Conservation (phyloP, 2,329 filamentous ascomycete species). For the Chaetothyriales sp. region DNA sequence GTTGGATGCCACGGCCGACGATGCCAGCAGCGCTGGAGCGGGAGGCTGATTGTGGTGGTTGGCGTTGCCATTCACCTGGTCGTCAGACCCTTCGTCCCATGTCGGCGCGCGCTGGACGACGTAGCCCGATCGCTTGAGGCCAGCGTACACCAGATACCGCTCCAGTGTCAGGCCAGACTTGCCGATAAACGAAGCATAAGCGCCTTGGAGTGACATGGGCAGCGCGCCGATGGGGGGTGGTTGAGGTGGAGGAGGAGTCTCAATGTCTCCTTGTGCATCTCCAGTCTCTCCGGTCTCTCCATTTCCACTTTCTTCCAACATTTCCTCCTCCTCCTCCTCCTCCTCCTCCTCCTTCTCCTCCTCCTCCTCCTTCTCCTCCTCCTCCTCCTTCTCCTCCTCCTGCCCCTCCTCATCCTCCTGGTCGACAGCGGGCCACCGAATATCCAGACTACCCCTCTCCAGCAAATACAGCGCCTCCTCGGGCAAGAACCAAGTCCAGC, state of each 20-base stretch:
- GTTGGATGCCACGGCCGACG: neutral
- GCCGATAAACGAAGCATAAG: constrained; percentile 73
- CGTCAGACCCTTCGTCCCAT: constrained; percentile 26
- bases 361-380: constrained; percentile 7
- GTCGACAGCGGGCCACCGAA: constrained; percentile 57
- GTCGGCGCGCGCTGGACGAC: constrained; percentile 58
- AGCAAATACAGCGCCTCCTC: constrained; percentile 85
- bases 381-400: constrained; percentile 14
- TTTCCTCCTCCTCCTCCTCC: no score
- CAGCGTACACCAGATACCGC: constrained; percentile 75
- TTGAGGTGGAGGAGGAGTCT: neutral
- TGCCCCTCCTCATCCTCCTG: constrained; percentile 22
- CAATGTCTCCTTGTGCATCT: neutral
- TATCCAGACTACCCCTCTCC: constrained; percentile 73
- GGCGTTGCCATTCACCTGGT: constrained; percentile 8
- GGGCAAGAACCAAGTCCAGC: constrained; percentile 68
- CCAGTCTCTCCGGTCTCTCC: constrained; percentile 9
- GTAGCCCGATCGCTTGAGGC: constrained; percentile 72
- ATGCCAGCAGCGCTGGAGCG: neutral
- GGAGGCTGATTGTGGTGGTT: neutral
- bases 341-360: constrained; percentile 15
- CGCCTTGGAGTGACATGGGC: constrained; percentile 83
- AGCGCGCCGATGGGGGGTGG: constrained; percentile 37
- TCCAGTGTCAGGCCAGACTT: constrained; percentile 53
- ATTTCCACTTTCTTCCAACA: neutral